Base-by-base conservation (phyloP, 208 protist genomes). In the Acanthamoeba lenticulata region DNA sequence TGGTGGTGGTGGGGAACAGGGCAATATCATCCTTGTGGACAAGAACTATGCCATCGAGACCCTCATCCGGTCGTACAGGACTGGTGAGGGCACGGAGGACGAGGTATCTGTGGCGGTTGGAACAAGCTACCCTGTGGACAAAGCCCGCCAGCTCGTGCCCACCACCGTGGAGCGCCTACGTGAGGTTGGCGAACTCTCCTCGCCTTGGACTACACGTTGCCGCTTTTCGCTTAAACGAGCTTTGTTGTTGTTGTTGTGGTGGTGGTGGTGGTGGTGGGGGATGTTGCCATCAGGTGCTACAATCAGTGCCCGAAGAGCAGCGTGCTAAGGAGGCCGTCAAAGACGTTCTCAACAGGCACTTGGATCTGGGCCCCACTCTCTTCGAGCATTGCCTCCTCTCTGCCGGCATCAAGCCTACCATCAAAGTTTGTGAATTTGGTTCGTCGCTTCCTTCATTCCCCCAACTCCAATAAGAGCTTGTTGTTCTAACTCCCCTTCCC, bases 21-120 rank as follows among this genome's bases (percentile, higher is more conserved):
- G 99, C 60, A 99, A 99, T 96, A 95, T 99, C 67, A 97, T 99
- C 44, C 95, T 99, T 1, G 99, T 98, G 3, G 98, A 99, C 94
- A 93, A 97, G 36, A 94, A 97, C 49, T 99, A 99, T 95, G 97
- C 90, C 38, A 99, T 99, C 90, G 94, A 99, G 90, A 97, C 98
- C 45, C 96, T 99, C 34, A 95, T 99, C 1, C 97, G 98, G 67
- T 24, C 49, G 11, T 79, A 77, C 55, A 92, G 74, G 32, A 49
- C 40, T 24, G 86, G 44, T 27, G 86, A 65, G n/a, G 62, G 86
- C 55, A 72, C 86, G 17, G 86, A 47, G 5, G 86, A 77, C 19
- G 67, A 77, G 38, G 67, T 77, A 29, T 77, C 67, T 2, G 67
- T 77, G 3, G 67, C 67, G 4, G 67, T 62, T n/a, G 79, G 93